phyloP scores from a whole-genome alignment of 108 stramenopile genomes.

The Skeletonema menzelii region DNA sequence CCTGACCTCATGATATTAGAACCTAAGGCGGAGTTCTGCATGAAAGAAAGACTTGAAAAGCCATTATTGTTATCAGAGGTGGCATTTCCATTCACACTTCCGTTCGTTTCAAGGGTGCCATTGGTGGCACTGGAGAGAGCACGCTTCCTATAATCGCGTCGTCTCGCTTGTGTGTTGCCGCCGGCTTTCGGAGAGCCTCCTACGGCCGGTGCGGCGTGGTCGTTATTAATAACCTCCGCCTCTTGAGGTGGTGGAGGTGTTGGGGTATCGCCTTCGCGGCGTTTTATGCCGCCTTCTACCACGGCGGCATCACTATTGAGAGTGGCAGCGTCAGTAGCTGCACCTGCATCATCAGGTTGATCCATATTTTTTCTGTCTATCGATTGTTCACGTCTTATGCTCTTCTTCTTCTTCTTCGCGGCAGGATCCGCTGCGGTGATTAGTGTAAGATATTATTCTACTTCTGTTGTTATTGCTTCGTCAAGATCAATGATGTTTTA shows the following conservation, averaged over 20 bases:
- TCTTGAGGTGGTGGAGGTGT: conserved; percentile 5
- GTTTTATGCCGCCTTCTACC: conserved; percentile 8
- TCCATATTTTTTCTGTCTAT: neutral
- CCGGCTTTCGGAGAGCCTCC: neutral
- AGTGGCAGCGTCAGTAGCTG: conserved; percentile 21
- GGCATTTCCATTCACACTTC: neutral
- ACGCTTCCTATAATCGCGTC: conserved; percentile 26
- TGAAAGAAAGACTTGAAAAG: conserved; percentile 7
- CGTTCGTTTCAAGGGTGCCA: neutral
- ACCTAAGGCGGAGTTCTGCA: conserved; percentile 10
- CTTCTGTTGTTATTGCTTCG: neutral
- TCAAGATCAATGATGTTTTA: too few species aligned
- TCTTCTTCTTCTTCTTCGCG: neutral
- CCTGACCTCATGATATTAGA: conserved; percentile 10
- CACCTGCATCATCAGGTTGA: neutral
- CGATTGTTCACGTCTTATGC: neutral
- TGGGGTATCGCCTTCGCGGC: neutral
- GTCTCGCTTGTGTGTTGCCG: conserved; percentile 8
- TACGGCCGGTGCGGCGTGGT: neutral
- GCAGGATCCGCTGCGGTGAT: neutral
- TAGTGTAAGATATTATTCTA: neutral
- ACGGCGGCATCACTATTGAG: conserved; percentile 34
- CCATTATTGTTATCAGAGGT: conserved; percentile 7
- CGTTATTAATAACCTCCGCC: neutral
- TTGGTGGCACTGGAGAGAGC: conserved; percentile 12